A percentile compares a stretch with the other conserved stretches of the same genome.
Evolutionary conservation across 148 eudicot species (phyloP).

Genomic region (Rhododendron henanense): DNA sequence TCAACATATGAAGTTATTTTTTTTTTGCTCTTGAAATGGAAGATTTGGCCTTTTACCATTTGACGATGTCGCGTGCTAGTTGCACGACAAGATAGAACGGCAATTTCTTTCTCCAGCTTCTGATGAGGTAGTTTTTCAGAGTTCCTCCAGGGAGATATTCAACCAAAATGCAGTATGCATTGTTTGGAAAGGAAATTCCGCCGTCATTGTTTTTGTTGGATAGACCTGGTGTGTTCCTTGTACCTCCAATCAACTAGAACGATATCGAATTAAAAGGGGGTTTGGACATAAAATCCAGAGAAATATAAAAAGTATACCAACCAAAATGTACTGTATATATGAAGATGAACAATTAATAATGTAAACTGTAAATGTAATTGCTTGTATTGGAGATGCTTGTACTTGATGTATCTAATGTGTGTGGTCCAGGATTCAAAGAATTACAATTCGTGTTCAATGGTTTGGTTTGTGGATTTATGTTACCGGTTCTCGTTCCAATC

Average conservation of each 20-base stretch:
- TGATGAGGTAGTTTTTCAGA: not conserved
- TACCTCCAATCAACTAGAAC: not conserved
- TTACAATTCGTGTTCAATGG: too few relatives aligned
- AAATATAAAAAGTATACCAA: not conserved
- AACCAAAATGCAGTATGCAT: not conserved
- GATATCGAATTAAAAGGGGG: not conserved
- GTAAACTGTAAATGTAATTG: not conserved
- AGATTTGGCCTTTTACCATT: too few relatives aligned
- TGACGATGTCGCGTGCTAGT: too few relatives aligned
- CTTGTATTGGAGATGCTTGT: too few relatives aligned
- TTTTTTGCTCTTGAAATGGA: too few relatives aligned
- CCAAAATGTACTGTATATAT: not conserved
- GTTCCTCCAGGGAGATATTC: not conserved
- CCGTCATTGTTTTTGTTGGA: not conserved
- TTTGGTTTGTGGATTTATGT: too few relatives aligned
- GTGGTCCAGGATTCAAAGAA: too few relatives aligned
- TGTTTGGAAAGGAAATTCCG: not conserved
- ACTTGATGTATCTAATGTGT: too few relatives aligned
- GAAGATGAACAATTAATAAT: not conserved
- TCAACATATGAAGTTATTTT: too few relatives aligned
- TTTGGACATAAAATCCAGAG: not conserved
- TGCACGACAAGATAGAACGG: too few relatives aligned
- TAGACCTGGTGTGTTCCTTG: not conserved
- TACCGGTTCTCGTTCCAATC: too few relatives aligned
- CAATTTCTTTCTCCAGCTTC: too few relatives aligned